Percentiles rank a stretch among this genome's conserved stretches.
Evolutionary conservation across 2,329 filamentous ascomycete genomes (phyloP).

Genomic region (Ceratocystis eucalypticola): DNA sequence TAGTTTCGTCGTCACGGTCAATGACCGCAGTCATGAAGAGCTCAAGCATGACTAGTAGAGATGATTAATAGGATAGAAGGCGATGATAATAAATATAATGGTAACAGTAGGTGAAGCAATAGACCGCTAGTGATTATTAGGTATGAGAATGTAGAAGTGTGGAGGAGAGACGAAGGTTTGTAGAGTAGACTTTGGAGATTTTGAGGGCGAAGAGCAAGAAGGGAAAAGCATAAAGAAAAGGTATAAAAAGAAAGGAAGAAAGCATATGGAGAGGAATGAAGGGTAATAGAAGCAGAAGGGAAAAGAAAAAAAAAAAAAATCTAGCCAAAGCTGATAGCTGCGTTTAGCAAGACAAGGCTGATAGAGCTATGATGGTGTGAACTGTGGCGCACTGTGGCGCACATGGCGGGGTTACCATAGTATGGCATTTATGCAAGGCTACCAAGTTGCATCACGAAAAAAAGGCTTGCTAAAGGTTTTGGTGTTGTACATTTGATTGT

Average conservation of each 20-base stretch:
- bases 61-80: conserved; percentile 3
- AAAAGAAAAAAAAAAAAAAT: not conserved
- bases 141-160: not conserved
- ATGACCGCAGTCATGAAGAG: conserved; percentile 45
- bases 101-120: not conserved
- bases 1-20: conserved; percentile 35
- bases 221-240: not conserved
- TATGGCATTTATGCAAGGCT: not conserved
- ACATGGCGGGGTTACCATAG: not conserved
- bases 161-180: no score
- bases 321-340: not conserved
- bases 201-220: not conserved
- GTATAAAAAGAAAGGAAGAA: not conserved
- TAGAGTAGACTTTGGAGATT: no score
- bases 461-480: no score
- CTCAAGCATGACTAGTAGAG: conserved; percentile 37
- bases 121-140: not conserved
- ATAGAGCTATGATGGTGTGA: not conserved
- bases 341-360: not conserved
- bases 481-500: no score
- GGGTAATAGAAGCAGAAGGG: not conserved
- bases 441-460: no score
- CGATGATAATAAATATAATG: not conserved
- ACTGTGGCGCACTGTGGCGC: no score
- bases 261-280: not conserved